phyloP scores from a whole-genome alignment of 495 filamentous ascomycete species.

The Tuber magnatum region DNA sequence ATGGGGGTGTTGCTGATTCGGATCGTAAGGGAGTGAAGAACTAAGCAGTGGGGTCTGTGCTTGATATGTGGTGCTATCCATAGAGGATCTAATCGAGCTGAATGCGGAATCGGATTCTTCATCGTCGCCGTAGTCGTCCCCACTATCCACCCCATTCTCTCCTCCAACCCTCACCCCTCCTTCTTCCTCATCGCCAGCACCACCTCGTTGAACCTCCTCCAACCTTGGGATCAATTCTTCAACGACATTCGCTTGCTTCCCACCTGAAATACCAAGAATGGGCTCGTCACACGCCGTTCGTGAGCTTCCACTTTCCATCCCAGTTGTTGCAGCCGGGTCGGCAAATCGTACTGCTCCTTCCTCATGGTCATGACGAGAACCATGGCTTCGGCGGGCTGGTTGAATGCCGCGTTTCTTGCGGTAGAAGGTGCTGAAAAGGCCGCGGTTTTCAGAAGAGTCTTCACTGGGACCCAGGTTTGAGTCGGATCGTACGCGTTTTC shows the following conservation, averaged over 20 bases:
- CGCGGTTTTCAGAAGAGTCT: constrained; percentile 12
- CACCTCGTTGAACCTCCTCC: background rate
- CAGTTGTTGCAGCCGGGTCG: constrained; percentile 13
- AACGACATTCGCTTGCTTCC: background rate
- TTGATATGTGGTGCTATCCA: constrained; percentile 24
- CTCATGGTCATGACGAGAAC: constrained; percentile 11
- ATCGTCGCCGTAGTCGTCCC: constrained; percentile 38
- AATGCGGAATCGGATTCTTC: constrained; percentile 34
- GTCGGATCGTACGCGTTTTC: constrained; percentile 35
- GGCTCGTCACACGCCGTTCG: constrained; percentile 36
- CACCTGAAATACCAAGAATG: background rate
- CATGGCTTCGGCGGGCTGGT: background rate
- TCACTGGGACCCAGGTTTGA: constrained; percentile 18
- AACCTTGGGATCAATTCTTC: background rate
- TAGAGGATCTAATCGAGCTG: constrained; percentile 18
- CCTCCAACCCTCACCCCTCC: background rate
- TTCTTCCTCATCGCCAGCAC: background rate
- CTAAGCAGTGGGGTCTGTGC: constrained; percentile 36
- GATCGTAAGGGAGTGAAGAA: constrained; percentile 39
- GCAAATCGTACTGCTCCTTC: constrained; percentile 25
- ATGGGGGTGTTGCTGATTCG: constrained; percentile 35
- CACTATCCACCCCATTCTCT: constrained; percentile 6
- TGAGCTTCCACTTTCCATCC: constrained; percentile 32
- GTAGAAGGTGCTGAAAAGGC: constrained; percentile 21
- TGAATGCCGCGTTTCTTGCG: constrained; percentile 31